Evolutionary conservation across 768 basidiomycete genomes (phyloP).

Genomic region (Tricholoma furcatifolium): DNA sequence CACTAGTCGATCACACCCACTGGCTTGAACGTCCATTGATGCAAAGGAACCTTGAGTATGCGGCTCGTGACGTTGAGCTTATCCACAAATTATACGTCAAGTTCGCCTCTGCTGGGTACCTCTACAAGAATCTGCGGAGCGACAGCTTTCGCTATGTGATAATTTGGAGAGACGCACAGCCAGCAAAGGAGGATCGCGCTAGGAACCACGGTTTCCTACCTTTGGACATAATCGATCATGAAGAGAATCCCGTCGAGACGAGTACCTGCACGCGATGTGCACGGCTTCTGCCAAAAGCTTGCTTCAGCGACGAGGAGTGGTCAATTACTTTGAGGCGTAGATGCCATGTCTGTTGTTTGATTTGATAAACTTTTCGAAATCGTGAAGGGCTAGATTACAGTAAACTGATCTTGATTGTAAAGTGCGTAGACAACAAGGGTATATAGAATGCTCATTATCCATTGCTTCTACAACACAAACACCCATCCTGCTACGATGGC

Average conservation of each 20-base stretch:
- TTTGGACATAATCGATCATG: slow-evolving; percentile 1
- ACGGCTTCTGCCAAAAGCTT: neutral
- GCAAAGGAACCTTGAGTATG: neutral
- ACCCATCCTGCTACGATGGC: too few species aligned
- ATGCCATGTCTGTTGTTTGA: slow-evolving; percentile 2
- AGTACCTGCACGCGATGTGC: neutral
- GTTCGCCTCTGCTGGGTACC: slow-evolving; percentile 3
- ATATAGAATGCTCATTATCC: too few species aligned
- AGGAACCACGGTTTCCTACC: slow-evolving; percentile 8
- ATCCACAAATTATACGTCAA: slow-evolving; percentile 1
- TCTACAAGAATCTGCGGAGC: neutral
- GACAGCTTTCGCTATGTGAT: slow-evolving; percentile 12
- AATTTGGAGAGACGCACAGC: slow-evolving; percentile 8
- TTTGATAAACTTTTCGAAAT: too few species aligned
- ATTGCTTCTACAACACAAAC: too few species aligned
- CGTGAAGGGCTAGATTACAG: too few species aligned
- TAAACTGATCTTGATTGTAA: too few species aligned
- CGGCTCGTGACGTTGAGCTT: slow-evolving; percentile 8
- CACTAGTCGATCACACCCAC: slow-evolving; percentile 7
- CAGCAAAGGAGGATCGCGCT: neutral
- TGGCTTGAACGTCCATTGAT: slow-evolving; percentile 9
- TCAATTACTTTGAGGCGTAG: neutral
- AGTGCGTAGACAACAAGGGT: too few species aligned
- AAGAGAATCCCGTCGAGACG: neutral
- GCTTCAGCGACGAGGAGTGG: neutral